Percentiles rank a stretch among this genome's conserved stretches.
Evolutionary conservation across 306 rosid species (phyloP).

Genomic region (Acacia confusa): DNA sequence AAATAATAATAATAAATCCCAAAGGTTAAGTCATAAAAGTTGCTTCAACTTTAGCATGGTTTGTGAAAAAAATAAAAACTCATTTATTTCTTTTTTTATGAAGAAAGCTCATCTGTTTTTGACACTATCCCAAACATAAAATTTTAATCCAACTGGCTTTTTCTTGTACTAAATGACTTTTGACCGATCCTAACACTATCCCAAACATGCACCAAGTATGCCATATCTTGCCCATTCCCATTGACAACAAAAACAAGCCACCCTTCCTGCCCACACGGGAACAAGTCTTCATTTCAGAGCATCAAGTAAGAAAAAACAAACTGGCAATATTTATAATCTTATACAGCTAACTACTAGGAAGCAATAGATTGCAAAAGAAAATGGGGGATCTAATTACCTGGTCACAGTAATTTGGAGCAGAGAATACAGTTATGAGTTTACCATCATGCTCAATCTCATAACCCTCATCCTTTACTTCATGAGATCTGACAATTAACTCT

Average conservation of each 20-base stretch:
- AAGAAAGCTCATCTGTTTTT: too few relatives aligned
- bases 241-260: not conserved
- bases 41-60: too few relatives aligned
- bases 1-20: too few relatives aligned
- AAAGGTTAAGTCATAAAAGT: too few relatives aligned
- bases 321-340: not conserved
- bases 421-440: conserved; percentile 96
- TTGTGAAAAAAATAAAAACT: too few relatives aligned
- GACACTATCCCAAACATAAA: too few relatives aligned
- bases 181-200: too few relatives aligned
- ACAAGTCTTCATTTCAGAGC: not conserved
- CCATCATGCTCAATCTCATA: conserved; percentile 97
- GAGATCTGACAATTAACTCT: conserved; percentile 97
- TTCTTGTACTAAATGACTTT: too few relatives aligned
- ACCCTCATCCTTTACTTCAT: conserved; percentile 99
- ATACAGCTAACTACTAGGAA: not conserved
- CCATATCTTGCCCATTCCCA: not conserved
- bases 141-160: too few relatives aligned
- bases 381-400: conserved; percentile 60
- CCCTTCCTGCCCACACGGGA: not conserved
- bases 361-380: not conserved
- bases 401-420: conserved; percentile 99
- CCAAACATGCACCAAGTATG: not conserved
- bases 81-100: too few relatives aligned
- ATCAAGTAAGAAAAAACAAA: conserved; percentile 2